Evolutionary conservation across 495 filamentous ascomycete species (phyloP), one percentile per base, ranked within the genome.

Genomic region (Thozetella sp.): DNA sequence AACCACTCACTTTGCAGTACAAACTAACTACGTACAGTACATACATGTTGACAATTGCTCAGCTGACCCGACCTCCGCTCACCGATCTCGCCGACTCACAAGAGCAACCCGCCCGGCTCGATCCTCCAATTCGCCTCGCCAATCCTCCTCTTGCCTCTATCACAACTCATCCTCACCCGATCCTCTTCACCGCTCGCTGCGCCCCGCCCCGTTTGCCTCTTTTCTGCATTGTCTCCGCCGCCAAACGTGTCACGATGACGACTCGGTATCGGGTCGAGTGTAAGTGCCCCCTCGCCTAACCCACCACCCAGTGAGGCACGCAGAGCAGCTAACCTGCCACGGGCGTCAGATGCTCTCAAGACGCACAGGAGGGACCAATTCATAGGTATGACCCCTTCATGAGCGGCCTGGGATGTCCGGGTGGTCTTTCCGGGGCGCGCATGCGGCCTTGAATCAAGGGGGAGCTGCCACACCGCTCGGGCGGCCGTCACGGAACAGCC

Each of bases 291-390:
- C 6, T 37, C 30, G 30, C 17, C 9, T 6, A 17, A 37, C n/a
- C n/a, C n/a, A n/a, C n/a, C n/a, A 37, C 30, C 9, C 30, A 9
- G 6, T 37, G 6, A 6, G 30, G 6, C 30, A 17, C 6, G 9
- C 6, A 17, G 30, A 17, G 17, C 30, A 17, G 30, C 9, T 17
- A 9, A 37, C 30, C 17, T 6, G 17, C 17, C 9, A 37, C 30
- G 20, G 43, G 43, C 4, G 4, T 4, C 63, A 95, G 92, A 96
- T 83, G 92, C 92, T 43, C 86, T 95, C 72, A 96, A 93, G 82
- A 88, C 90, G 53, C 92, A 96, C 79, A 83, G 91, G 26, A 81
- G 92, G 64, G 92, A 97, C 75, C 92, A 96, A 74, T 82, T 97
- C 61, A 86, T 86, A 71, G 83, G 91, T 92, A 80, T 46, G 45